phyloP scores from a whole-genome alignment of 768 basidiomycete genomes.

The Trametes cinnabarina region DNA sequence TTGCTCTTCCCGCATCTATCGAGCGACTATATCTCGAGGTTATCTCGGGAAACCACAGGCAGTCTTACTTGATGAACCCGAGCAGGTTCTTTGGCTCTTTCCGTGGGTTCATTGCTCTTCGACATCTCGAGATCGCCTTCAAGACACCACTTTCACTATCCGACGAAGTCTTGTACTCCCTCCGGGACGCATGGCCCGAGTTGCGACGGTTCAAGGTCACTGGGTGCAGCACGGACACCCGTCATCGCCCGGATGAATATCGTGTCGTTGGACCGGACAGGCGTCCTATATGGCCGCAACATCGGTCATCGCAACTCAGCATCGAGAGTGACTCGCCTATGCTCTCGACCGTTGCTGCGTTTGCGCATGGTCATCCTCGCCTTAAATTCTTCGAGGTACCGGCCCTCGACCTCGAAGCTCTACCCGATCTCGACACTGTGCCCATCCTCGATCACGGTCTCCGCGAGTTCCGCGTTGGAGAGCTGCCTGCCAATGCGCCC shows the following conservation, averaged over 20 bases:
- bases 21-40: no score
- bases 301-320: no score
- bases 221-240: no score
- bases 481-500: neutral
- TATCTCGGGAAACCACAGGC: no score
- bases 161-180: neutral
- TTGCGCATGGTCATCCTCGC: neutral
- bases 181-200: neutral
- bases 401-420: neutral
- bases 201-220: neutral
- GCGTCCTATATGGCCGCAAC: no score
- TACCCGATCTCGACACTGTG: conserved; percentile 9
- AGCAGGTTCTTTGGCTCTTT: no score
- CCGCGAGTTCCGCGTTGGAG: conserved; percentile 25
- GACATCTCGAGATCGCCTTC: neutral
- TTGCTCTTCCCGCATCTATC: no score
- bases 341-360: conserved; percentile 11
- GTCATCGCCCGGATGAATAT: no score
- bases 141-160: neutral
- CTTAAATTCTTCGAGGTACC: neutral
- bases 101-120: no score
- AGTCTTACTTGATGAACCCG: no score
- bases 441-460: conserved; percentile 15
- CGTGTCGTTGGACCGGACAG: no score
- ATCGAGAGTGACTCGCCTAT: neutral